Evolutionary conservation across 2,329 filamentous ascomycete species (phyloP), one percentile per base, ranked within the genome.

Genomic region (Ceratocystis eucalypticola): DNA sequence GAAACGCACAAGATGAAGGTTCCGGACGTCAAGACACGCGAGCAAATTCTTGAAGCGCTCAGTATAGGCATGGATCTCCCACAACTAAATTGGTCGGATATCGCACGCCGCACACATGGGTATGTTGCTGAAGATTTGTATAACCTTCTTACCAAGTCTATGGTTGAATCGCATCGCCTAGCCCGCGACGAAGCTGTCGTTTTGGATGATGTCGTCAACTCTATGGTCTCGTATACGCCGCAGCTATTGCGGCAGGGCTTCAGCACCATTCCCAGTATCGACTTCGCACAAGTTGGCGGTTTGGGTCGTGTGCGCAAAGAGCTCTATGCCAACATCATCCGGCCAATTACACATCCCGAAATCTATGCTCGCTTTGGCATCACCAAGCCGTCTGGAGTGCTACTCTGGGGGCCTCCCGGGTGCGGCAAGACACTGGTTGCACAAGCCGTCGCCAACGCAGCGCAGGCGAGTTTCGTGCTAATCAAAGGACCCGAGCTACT

Each of bases 391-490:
- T 88, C 90, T 0, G 94, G 94, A 17, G 91, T 96, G 2, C 81
- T 99, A 0, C 88, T 99, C 65, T 99, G 93, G 91, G 94, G 94
- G 0, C 94, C 94, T 0, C 94, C 94, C 0, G 94, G 94, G 5
- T 99, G 94, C 75, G 94, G 94, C 71, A 99, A 99, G 75, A 99
- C 94, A 0, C 82, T 99, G 1, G 85, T 99, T 1, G 94, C 94
- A 20, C 96, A 97, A 77, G 94, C 94, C 2, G 91, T 96, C 3
- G 94, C 94, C 66, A 96, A 96, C 74, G 91, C 96, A 74, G 92
- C 89, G 6, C 91, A 93, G 74, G 94, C 94, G 61, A 97, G 96
- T 76, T 99, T 99, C 79, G 99, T 99, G 76, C 91, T 91, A 64
- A 91, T 99, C 76, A 96, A 96, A 76, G 94, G 94, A 0, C 94